Percentiles rank a stretch among this genome's conserved stretches.
These are phyloP conservation scores for Chaetomium olivaceum DNA, from an alignment of 2,329 filamentous ascomycete genomes.

Conservation along the genomic window DNA sequence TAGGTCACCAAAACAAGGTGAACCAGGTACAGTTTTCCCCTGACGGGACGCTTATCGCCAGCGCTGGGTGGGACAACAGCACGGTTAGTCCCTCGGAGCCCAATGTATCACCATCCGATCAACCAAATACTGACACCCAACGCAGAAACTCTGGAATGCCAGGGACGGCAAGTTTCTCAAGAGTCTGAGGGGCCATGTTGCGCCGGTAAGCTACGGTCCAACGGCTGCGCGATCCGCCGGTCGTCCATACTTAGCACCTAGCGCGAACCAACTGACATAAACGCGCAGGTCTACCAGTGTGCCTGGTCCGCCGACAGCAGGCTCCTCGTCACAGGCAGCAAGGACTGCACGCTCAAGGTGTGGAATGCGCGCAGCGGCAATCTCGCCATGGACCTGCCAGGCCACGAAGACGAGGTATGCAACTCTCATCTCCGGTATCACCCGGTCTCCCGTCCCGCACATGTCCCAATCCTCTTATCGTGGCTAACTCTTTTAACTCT, in stretches of 20 bases:
- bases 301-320: constrained; percentile 90
- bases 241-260: background rate
- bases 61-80: constrained; percentile 82
- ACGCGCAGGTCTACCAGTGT: constrained; percentile 74
- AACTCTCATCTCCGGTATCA: background rate
- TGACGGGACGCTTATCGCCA: constrained; percentile 84
- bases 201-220: constrained; percentile 25
- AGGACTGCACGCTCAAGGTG: constrained; percentile 91
- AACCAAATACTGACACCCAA: background rate
- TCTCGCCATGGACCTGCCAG: constrained; percentile 76
- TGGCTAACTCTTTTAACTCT: background rate
- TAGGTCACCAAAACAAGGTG: constrained; percentile 96
- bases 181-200: constrained; percentile 71
- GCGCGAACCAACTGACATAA: background rate
- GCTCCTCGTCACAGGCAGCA: constrained; percentile 82
- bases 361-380: constrained; percentile 90
- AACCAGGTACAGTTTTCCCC: constrained; percentile 95
- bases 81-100: constrained; percentile 29
- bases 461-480: background rate
- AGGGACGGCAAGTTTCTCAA: constrained; percentile 76
- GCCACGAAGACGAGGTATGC: constrained; percentile 74
- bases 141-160: constrained; percentile 31
- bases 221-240: background rate
- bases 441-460: background rate
- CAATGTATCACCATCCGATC: background rate